Conservation (phyloP, 495 filamentous ascomycete species). For the Astrocystis sublimbata region DNA sequence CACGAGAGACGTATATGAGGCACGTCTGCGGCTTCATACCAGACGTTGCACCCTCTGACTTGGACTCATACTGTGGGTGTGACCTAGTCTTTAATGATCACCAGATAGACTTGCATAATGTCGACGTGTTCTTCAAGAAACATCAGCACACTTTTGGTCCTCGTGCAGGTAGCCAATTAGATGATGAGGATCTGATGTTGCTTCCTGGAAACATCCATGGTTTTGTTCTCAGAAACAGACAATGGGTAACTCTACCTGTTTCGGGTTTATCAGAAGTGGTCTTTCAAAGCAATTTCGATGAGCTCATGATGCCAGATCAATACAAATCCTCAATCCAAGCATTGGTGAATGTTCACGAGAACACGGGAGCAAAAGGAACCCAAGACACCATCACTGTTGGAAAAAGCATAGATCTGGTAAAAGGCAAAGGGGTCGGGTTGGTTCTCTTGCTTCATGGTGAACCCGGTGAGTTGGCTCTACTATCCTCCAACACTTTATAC, state of each 20-base stretch:
- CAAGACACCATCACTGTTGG: conserved; percentile 13
- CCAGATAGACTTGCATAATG: background rate
- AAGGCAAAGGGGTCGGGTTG: conserved; percentile 36
- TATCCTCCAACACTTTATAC: too few relatives aligned
- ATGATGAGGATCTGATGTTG: conserved; percentile 7
- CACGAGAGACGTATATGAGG: background rate
- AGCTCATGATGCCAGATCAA: conserved; percentile 18
- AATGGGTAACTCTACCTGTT: conserved; percentile 2
- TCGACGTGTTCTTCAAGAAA: background rate
- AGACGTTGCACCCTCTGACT: too few relatives aligned
- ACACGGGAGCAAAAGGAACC: background rate
- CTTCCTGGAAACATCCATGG: conserved; percentile 2
- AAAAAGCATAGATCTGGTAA: conserved; percentile 17
- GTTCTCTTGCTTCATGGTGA: conserved; percentile 47
- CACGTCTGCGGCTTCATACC: too few relatives aligned
- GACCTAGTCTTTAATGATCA: conserved; percentile 6
- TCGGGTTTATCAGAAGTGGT: conserved; percentile 19
- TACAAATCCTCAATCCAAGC: conserved; percentile 28
- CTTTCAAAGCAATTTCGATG: conserved; percentile 29
- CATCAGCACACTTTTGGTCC: background rate
- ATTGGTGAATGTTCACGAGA: conserved; percentile 29
- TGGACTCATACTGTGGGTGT: too few relatives aligned
- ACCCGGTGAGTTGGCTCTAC: conserved; percentile 48
- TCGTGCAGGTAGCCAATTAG: background rate
- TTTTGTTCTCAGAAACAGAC: conserved; percentile 6